phyloP scores from a whole-genome alignment of 2,329 filamentous ascomycete genomes.

The Ramularia collo-cygni region DNA sequence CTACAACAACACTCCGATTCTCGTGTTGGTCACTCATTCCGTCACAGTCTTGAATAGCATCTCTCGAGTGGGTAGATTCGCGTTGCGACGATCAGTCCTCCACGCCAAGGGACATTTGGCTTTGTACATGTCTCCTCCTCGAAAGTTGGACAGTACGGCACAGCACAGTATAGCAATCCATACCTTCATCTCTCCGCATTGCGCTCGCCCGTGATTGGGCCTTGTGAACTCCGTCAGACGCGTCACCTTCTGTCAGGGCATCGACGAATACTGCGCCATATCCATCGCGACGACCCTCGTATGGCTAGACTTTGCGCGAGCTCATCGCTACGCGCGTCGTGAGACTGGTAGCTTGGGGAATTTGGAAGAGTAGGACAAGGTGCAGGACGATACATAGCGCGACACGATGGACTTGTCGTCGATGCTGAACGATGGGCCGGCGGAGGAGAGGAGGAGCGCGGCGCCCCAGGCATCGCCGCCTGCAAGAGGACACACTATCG shows the following conservation, averaged over 20 bases:
- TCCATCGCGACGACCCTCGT: slow-evolving; percentile 1
- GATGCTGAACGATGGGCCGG: slow-evolving; percentile 27
- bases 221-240: too few species aligned
- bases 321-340: slow-evolving; percentile 2
- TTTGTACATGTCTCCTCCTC: too few species aligned
- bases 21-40: too few species aligned
- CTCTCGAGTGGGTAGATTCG: too few species aligned
- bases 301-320: slow-evolving; percentile 9
- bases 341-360: neutral
- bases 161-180: neutral
- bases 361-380: slow-evolving; percentile 1
- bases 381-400: slow-evolving; percentile 1
- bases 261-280: too few species aligned
- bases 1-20: too few species aligned
- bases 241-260: too few species aligned
- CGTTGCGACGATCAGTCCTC: too few species aligned
- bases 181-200: neutral
- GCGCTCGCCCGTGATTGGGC: neutral
- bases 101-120: slow-evolving; percentile 2
- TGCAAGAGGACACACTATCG: slow-evolving; percentile 3
- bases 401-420: slow-evolving; percentile 27
- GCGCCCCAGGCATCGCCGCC: slow-evolving; percentile 12
- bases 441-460: slow-evolving; percentile 18
- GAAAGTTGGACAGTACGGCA: slow-evolving; percentile 3
- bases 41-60: too few species aligned